Percentiles rank a stretch among this genome's conserved stretches.
Conservation (phyloP, 352 stramenopile species). For the Globisporangium okanoganense region DNA sequence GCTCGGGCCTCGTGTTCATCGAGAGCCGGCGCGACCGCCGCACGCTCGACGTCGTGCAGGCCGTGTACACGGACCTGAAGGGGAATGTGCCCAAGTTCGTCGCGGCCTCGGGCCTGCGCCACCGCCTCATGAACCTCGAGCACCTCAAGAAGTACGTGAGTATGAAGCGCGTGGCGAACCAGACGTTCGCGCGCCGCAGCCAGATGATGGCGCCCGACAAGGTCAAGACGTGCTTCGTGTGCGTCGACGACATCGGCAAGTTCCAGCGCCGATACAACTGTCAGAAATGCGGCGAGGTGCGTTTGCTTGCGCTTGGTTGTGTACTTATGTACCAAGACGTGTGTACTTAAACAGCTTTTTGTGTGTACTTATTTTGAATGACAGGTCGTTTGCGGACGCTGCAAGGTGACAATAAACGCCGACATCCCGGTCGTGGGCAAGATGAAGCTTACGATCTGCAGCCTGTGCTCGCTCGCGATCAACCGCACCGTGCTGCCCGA, state of each 20-base stretch:
- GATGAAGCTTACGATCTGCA: constrained; percentile 87
- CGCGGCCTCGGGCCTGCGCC: constrained; percentile 47
- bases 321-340: background rate
- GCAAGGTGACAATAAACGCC: constrained; percentile 72
- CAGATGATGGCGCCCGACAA: constrained; percentile 62
- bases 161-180: constrained; percentile 75
- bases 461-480: constrained; percentile 67
- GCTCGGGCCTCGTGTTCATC: constrained; percentile 74
- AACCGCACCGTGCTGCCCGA: constrained; percentile 63
- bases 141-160: constrained; percentile 78
- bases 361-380: background rate
- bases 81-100: constrained; percentile 75
- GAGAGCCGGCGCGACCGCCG: constrained; percentile 71
- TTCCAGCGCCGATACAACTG: constrained; percentile 83
- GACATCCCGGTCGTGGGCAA: constrained; percentile 79
- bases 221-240: constrained; percentile 80
- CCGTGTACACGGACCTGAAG: constrained; percentile 81
- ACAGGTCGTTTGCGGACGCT: constrained; percentile 64
- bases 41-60: constrained; percentile 71
- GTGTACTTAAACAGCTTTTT: background rate
- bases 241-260: constrained; percentile 74
- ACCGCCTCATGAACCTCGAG: constrained; percentile 68
- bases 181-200: constrained; percentile 63
- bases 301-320: background rate
- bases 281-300: constrained; percentile 79